phyloP scores from a whole-genome alignment of 495 filamentous ascomycete genomes.

The Penicillium taxi region DNA sequence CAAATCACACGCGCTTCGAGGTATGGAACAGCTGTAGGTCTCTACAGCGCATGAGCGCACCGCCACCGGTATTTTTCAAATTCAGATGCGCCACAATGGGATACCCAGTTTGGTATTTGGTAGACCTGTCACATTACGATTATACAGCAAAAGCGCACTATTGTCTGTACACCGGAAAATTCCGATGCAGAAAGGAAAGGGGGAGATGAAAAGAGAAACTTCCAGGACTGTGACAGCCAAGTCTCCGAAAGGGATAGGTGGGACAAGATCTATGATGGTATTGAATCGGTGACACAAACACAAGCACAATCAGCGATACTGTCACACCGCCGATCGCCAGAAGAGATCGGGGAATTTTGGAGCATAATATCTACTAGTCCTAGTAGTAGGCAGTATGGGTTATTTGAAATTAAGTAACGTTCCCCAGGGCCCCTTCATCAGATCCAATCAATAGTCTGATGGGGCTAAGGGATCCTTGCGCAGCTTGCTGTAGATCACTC shows the following conservation, averaged over 20 bases:
- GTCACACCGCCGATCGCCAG: too few relatives aligned
- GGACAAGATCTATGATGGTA: too few relatives aligned
- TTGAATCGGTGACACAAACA: too few relatives aligned
- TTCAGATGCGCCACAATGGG: constrained; percentile 15
- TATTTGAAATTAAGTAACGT: constrained; percentile 31
- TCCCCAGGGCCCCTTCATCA: constrained; percentile 23
- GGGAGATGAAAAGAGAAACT: too few relatives aligned
- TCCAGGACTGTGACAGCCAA: too few relatives aligned
- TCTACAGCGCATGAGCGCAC: constrained; percentile 6
- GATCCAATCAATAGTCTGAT: constrained; percentile 27
- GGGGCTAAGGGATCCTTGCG: constrained; percentile 22
- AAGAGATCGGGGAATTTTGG: constrained; percentile 4
- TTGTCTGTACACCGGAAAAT: too few relatives aligned
- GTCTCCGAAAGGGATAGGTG: too few relatives aligned
- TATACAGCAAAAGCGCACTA: too few relatives aligned
- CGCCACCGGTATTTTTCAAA: constrained; percentile 9
- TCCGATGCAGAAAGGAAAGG: too few relatives aligned
- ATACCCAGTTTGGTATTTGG: neutral
- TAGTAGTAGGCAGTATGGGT: too few relatives aligned
- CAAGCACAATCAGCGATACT: too few relatives aligned
- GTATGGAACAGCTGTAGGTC: neutral
- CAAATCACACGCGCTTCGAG: constrained; percentile 1
- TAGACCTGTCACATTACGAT: constrained; percentile 20
- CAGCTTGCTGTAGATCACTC: constrained; percentile 17
- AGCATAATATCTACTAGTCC: too few relatives aligned